Base-by-base conservation (phyloP, 495 filamentous ascomycete species). In the Alectoria sarmentosa region DNA sequence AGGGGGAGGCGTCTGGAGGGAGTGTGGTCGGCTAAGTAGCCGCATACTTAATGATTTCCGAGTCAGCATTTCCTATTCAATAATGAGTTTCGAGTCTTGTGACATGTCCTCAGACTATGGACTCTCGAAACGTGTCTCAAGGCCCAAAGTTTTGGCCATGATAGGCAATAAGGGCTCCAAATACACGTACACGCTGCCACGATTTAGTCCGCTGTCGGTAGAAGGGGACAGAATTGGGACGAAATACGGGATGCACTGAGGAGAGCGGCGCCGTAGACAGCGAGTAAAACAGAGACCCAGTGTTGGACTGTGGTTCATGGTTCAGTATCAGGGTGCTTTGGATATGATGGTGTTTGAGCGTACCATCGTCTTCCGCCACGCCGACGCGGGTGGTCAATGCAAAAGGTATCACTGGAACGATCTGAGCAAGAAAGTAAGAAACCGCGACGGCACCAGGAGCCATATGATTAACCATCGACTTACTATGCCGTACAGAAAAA, bases 351-450 rank as follows among this genome's bases (percentile, higher is more conserved):
- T 2, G 0, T 30, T 5, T 36, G n/a, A 21, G 23, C 17, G n/a
- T 54, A 63, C 61, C 61, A 38, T 63, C 49, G 34, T 83, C 77
- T 32, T 81, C 73, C 0, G 80, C 54, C 26, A 95, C 70, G 14
- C 84, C 83, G 23, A 81, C 84, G 67, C 85, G 81, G 13, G 76
- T 71, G 28, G 83, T 76, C 8, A 96, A 76, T 6, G 90, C 84
- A 59, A 90, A 94, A 4, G 92, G 91, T n/a, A 93, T 83, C 11
- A 96, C 88, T 4, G 91, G 91, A 3, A 95, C 85, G 55, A 94
- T 86, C 81, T 83, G 15, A 65, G 49, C 32, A 58, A 23, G 8
- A 55, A 42, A 9, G 44, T 68, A 46, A 71, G 57, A 32, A 41
- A 37, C 23, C 38, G n/a, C 36, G 41, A 44, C 36, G 10, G 58